Evolutionary conservation across 2,329 filamentous ascomycete genomes (phyloP).

Genomic region (Penicillium decumbens): DNA sequence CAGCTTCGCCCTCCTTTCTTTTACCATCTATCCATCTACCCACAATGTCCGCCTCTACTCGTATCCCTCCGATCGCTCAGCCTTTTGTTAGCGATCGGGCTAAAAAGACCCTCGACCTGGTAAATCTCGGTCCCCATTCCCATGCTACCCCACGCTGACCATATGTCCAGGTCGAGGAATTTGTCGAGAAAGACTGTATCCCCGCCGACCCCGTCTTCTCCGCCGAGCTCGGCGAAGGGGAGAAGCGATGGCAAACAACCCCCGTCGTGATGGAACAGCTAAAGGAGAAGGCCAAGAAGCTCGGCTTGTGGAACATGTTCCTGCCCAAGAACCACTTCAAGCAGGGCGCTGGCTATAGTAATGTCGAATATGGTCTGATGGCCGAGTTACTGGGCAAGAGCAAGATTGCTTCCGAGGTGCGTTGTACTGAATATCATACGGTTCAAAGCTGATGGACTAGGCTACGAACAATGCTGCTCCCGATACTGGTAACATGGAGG

Average conservation of each 20-base stretch:
- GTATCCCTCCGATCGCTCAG: conserved; percentile 55
- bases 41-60: conserved; percentile 49
- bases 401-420: conserved; percentile 66
- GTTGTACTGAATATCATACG: background rate
- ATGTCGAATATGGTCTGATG: conserved; percentile 97
- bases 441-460: conserved; percentile 21
- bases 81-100: conserved; percentile 76
- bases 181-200: conserved; percentile 93
- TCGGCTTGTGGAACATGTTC: conserved; percentile 98
- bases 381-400: conserved; percentile 92
- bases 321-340: conserved; percentile 91
- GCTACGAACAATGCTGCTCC: conserved; percentile 87
- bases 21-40: background rate
- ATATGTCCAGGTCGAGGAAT: conserved; percentile 70
- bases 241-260: conserved; percentile 72
- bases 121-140: conserved; percentile 31
- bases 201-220: conserved; percentile 75
- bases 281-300: conserved; percentile 73
- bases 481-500: conserved; percentile 95
- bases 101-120: conserved; percentile 74
- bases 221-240: conserved; percentile 72
- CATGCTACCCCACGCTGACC: conserved; percentile 4
- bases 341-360: conserved; percentile 89
- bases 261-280: conserved; percentile 81
- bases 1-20: conserved; percentile 3